Evolutionary conservation across 73 alveolate genomes (phyloP).

Genomic region (Paramecium sexaurelia): DNA sequence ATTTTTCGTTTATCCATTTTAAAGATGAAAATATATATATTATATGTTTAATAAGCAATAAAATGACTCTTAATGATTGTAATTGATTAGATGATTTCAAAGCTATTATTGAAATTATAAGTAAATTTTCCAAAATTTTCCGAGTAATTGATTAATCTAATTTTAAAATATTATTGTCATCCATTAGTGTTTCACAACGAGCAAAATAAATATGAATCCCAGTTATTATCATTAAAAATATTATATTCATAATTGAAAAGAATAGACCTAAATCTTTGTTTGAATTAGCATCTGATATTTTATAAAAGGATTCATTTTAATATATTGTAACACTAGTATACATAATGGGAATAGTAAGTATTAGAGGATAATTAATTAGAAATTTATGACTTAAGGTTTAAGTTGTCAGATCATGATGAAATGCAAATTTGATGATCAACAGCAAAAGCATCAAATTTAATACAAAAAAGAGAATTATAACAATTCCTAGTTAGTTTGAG

Average conservation of each 20-base stretch:
- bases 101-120: neutral
- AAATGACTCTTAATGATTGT: neutral
- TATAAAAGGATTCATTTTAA: neutral
- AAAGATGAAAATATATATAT: neutral
- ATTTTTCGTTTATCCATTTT: neutral
- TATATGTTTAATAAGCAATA: neutral
- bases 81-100: neutral
- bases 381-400: neutral
- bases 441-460: neutral
- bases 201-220: neutral
- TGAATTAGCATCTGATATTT: neutral
- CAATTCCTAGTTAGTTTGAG: neutral
- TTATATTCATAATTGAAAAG: neutral
- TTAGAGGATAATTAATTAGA: neutral
- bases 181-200: neutral
- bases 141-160: neutral
- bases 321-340: neutral
- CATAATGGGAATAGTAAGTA: neutral
- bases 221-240: neutral
- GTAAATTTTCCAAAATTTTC: neutral
- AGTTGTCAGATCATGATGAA: neutral
- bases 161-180: neutral
- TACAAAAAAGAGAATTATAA: neutral
- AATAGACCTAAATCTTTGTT: neutral
- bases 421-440: neutral